phyloP scores from a whole-genome alignment of 208 protist genomes.

The Crithidia sp. region DNA sequence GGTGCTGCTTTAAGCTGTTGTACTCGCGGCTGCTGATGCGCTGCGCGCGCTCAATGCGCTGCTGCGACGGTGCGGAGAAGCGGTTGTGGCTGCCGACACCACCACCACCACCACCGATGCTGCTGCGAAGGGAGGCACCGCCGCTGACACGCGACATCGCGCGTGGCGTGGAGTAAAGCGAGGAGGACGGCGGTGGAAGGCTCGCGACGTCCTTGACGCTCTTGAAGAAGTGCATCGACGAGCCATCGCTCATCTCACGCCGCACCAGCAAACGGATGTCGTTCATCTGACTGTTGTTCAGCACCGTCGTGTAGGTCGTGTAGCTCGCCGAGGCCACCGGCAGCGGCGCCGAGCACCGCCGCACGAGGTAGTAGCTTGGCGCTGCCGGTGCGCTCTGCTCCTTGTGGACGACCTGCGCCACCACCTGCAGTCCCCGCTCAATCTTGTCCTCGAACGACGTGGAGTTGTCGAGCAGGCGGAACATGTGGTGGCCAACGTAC shows the following conservation, averaged over 20 bases:
- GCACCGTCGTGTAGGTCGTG: constrained; percentile 51
- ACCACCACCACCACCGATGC: not conserved
- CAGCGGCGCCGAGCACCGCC: constrained; percentile 37
- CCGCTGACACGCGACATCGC: constrained; percentile 12
- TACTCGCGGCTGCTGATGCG: constrained; percentile 83
- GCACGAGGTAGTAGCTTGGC: constrained; percentile 52
- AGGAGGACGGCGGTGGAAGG: not conserved
- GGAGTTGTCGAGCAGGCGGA: constrained; percentile 80
- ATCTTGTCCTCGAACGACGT: constrained; percentile 81
- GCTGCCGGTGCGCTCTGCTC: constrained; percentile 28
- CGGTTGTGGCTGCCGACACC: not conserved
- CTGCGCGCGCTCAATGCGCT: constrained; percentile 56
- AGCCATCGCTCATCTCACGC: constrained; percentile 58
- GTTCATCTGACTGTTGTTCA: constrained; percentile 60
- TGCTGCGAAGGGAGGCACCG: constrained; percentile 26
- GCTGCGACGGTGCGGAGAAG: constrained; percentile 21
- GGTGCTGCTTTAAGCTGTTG: constrained; percentile 59
- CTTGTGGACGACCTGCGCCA: constrained; percentile 53
- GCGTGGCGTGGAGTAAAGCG: not conserved
- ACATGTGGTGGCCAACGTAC: constrained; percentile 77
- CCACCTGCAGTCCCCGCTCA: constrained; percentile 67
- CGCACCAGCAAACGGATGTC: constrained; percentile 65
- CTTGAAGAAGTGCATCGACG: constrained; percentile 72
- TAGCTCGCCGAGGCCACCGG: constrained; percentile 49
- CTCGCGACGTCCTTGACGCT: constrained; percentile 37